phyloP scores from a whole-genome alignment of 179 eudicot species.

The Nepenthes alata region DNA sequence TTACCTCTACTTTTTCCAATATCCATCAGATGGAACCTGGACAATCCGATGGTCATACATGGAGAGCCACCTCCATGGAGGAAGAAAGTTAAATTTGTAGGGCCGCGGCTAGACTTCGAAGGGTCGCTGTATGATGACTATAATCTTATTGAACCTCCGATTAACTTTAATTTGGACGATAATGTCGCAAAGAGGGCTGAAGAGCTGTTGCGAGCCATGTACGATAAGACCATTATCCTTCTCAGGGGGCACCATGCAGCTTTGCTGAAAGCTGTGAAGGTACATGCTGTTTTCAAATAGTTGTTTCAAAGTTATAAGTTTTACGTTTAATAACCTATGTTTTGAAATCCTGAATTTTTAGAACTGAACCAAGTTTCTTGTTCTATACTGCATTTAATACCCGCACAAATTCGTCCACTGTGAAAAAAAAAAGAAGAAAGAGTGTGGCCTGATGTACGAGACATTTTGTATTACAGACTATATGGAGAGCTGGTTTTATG shows the following conservation, averaged over 20 bases:
- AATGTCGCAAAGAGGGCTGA: conserved; percentile 62
- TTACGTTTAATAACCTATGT: no score
- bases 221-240: conserved; percentile 44
- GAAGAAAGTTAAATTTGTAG: conserved; percentile 52
- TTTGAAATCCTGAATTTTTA: neutral
- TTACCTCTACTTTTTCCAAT: neutral
- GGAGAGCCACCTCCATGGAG: conserved; percentile 93
- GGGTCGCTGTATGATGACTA: conserved; percentile 62
- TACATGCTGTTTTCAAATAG: conserved; percentile 10
- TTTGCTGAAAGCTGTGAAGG: conserved; percentile 78
- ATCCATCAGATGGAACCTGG: conserved; percentile 69
- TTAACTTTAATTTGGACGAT: conserved; percentile 72
- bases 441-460: no score
- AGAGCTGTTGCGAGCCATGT: conserved; percentile 52
- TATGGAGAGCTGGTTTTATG: no score
- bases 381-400: conserved; percentile 4
- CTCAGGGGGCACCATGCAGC: conserved; percentile 73
- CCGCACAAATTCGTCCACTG: neutral
- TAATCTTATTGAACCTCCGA: conserved; percentile 51
- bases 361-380: neutral
- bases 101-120: conserved; percentile 85
- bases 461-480: no score
- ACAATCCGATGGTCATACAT: conserved; percentile 79
- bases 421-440: no score
- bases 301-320: no score